phyloP scores from a whole-genome alignment of 345 rosid species.

The Sisymbrium irio region DNA sequence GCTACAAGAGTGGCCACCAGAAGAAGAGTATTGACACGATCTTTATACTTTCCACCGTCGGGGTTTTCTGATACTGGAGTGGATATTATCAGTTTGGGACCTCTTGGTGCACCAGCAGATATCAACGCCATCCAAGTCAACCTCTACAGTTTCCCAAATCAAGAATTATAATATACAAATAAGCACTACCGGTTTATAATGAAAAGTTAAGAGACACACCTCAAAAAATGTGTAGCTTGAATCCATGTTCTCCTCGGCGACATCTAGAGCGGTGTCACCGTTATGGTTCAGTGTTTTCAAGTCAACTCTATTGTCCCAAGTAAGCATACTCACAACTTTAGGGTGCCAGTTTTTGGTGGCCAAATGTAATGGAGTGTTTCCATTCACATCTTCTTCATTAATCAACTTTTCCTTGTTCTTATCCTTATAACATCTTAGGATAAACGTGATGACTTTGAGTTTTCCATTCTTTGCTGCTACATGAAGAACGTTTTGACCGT shows the following conservation, averaged over 20 bases:
- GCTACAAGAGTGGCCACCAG: conserved; percentile 12
- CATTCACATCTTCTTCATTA: background rate
- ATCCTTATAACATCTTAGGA: no score
- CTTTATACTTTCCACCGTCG: background rate
- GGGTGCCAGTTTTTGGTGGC: background rate
- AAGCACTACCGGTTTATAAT: background rate
- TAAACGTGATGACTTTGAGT: no score
- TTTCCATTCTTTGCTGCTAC: background rate
- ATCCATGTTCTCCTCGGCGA: background rate
- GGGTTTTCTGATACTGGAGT: background rate
- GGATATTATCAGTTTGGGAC: background rate
- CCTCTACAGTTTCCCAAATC: background rate
- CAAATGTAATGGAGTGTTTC: background rate
- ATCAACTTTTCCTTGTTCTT: no score
- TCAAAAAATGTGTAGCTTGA: background rate
- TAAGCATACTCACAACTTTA: background rate
- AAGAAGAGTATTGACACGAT: background rate
- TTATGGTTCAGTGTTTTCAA: background rate
- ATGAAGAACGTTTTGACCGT: background rate
- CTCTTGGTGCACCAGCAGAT: background rate
- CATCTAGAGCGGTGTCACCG: conserved; percentile 13
- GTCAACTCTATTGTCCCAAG: background rate
- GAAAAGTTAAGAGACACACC: background rate
- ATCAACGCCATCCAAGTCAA: conserved; percentile 13
- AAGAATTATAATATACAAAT: background rate